Conservation (phyloP, 2,329 filamentous ascomycete genomes). For the Talaromyces sp. region DNA sequence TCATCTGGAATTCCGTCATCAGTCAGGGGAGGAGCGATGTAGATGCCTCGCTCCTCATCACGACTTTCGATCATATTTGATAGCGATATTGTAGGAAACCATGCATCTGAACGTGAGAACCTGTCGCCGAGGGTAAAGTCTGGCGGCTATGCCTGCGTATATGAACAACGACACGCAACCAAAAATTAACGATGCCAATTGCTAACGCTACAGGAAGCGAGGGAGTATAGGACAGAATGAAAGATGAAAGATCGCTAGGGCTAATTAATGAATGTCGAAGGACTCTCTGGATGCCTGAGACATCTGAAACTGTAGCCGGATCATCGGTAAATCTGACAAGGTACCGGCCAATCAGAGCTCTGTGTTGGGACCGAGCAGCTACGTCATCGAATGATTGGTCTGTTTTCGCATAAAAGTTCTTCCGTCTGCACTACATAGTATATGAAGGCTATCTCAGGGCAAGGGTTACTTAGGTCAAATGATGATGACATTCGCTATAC, state of each 20-base stretch:
- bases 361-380: not conserved
- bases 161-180: not conserved
- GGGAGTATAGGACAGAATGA: not conserved
- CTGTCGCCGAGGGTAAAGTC: not conserved
- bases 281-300: not conserved
- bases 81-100: not conserved
- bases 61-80: conserved; percentile 15
- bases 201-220: not conserved
- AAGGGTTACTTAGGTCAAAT: not conserved
- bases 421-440: not conserved
- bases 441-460: not conserved
- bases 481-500: not conserved
- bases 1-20: conserved; percentile 11
- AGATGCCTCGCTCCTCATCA: conserved; percentile 16
- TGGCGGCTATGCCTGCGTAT: not conserved
- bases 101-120: not conserved
- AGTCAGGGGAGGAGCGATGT: conserved; percentile 14
- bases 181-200: not conserved
- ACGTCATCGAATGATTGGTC: not conserved
- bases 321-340: conserved; percentile 5
- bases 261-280: not conserved
- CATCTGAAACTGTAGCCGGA: not conserved
- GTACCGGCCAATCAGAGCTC: not conserved
- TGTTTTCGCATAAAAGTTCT: not conserved
- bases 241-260: not conserved